Evolutionary conservation across 352 stramenopile genomes (phyloP).

Genomic region (Globisporangium okanoganense): DNA sequence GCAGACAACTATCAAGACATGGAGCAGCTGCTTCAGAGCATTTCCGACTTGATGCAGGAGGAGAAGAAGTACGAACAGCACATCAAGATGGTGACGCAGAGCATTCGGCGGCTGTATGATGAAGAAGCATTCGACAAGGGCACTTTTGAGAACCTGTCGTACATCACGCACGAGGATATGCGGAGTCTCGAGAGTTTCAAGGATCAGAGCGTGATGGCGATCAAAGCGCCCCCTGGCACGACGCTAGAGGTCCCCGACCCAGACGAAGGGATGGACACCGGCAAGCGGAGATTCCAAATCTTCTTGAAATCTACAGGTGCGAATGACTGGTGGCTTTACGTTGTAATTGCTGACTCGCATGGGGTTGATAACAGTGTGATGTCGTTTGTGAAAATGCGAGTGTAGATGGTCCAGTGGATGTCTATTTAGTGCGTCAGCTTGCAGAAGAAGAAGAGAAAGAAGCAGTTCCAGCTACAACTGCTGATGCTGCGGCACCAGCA

Average conservation of each 20-base stretch:
- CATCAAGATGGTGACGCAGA: conserved; percentile 80
- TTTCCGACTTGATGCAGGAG: conserved; percentile 80
- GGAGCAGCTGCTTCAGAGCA: conserved; percentile 67
- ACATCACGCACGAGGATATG: conserved; percentile 89
- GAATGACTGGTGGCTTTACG: not conserved
- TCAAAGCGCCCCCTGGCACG: conserved; percentile 92
- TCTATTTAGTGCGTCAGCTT: conserved; percentile 84
- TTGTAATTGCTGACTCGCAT: not conserved
- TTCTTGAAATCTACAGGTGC: conserved; percentile 89
- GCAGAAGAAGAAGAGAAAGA: conserved; percentile 39
- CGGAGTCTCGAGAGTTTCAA: conserved; percentile 74
- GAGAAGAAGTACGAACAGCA: conserved; percentile 82
- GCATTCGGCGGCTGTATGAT: conserved; percentile 79
- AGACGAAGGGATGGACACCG: conserved; percentile 90
- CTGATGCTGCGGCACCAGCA: conserved; percentile 14
- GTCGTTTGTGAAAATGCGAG: not conserved
- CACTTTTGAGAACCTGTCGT: conserved; percentile 77
- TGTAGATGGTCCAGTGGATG: conserved; percentile 83
- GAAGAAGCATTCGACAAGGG: conserved; percentile 78
- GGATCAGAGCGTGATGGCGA: conserved; percentile 92
- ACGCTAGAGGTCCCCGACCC: conserved; percentile 94
- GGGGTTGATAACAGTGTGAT: no score
- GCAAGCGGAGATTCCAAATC: conserved; percentile 91
- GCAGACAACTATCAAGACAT: conserved; percentile 63
- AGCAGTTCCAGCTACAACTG: not conserved